Evolutionary conservation across 2,329 filamentous ascomycete species (phyloP).

Genomic region (Neofusicoccum kwambonambiense): DNA sequence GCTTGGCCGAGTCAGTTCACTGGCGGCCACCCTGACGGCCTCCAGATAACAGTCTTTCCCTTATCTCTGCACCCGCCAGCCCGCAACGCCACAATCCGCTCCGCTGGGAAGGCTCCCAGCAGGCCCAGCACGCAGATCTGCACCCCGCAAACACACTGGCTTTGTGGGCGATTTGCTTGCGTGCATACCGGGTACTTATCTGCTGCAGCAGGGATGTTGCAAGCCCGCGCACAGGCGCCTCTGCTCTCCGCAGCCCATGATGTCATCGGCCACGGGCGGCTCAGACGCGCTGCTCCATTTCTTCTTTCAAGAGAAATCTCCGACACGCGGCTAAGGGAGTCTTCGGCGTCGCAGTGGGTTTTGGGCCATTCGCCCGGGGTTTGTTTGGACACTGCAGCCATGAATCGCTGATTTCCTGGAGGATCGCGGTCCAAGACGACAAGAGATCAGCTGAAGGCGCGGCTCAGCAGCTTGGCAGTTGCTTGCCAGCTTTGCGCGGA

Average conservation of each 20-base stretch:
- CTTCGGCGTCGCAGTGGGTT: neutral
- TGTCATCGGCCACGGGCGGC: neutral
- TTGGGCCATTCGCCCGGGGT: neutral
- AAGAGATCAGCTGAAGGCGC: neutral
- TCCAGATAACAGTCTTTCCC: neutral
- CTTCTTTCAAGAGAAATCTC: neutral
- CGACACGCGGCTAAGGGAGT: neutral
- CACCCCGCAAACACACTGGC: neutral
- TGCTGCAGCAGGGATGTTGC: neutral
- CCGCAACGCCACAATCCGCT: neutral
- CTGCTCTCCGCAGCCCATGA: neutral
- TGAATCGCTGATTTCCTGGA: neutral
- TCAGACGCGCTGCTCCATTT: neutral
- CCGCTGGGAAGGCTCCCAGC: neutral
- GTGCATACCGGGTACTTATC: constrained; percentile 2
- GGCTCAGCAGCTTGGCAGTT: neutral
- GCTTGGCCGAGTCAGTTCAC: neutral
- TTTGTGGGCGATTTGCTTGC: neutral
- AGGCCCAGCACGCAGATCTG: neutral
- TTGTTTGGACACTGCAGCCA: neutral
- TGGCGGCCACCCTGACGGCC: neutral
- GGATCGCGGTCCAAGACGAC: neutral
- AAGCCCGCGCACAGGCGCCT: neutral
- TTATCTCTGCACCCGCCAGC: neutral
- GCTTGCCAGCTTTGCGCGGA: neutral